These are phyloP conservation scores for Trametes gibbosa DNA, from an alignment of 768 basidiomycete genomes.

Conservation along the genomic window DNA sequence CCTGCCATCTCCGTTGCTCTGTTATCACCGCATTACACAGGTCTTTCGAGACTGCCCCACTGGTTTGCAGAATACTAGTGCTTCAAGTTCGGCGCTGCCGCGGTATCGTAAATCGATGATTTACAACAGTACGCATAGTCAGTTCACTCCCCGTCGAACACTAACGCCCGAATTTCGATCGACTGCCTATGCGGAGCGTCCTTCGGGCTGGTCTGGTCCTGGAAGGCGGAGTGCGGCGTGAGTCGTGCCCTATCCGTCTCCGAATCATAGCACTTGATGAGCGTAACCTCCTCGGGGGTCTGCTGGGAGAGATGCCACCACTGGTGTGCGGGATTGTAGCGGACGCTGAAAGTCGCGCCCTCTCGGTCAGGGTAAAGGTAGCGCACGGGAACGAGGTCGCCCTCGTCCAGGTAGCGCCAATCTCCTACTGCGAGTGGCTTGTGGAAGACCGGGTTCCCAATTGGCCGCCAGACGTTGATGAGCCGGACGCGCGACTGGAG, in stretches of 20 bases:
- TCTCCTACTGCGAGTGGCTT: conserved; percentile 42
- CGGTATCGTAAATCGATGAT: background rate
- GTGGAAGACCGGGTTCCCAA: conserved; percentile 38
- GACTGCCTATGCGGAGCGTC: conserved; percentile 41
- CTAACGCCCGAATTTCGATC: conserved; percentile 42
- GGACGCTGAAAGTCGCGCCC: conserved; percentile 36
- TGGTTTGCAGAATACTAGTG: background rate
- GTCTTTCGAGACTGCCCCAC: background rate
- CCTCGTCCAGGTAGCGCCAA: conserved; percentile 36
- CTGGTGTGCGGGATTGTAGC: conserved; percentile 35
- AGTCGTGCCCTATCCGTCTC: conserved; percentile 37
- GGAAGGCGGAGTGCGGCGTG: conserved; percentile 44
- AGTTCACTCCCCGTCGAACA: conserved; percentile 39
- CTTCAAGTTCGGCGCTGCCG: background rate
- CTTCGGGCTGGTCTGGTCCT: conserved; percentile 33
- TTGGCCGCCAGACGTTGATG: conserved; percentile 49
- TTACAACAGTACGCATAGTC: background rate
- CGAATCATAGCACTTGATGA: conserved; percentile 48
- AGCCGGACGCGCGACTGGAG: conserved; percentile 41
- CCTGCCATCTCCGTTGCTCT: background rate
- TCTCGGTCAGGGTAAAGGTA: conserved; percentile 36
- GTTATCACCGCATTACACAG: conserved; percentile 1
- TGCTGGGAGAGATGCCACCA: conserved; percentile 41
- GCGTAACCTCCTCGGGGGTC: conserved; percentile 40
- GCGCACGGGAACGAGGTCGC: conserved; percentile 38